Evolutionary conservation across 192 early-diverging fungal species (phyloP), one percentile per base, ranked within the genome.

Genomic region (Lobosporangium transversale): DNA sequence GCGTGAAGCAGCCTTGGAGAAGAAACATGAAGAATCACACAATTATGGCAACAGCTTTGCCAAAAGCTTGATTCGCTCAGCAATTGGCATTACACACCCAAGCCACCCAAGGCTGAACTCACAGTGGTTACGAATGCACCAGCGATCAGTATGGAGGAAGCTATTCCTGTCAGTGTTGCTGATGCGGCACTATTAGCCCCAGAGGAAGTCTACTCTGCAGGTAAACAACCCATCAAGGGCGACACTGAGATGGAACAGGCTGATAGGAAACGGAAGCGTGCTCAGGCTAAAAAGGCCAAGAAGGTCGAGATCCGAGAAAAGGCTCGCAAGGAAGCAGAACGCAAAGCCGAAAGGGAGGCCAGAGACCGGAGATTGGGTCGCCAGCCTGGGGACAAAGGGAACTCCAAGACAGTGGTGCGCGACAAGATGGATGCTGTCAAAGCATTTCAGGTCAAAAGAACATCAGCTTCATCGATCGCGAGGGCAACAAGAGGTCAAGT

Each of bases 61-160:
- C 69, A 85, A 48, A 91, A 95, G 75, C 84, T 99, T 1, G 95
- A 99, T 65, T 92, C 95, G 3, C 83, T 99, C 32, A 92, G 91
- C 79, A 97, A 97, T 85, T 97, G 92, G 89, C 94, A 97, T 81
- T 98, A 87, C 82, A 88, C 92, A 33, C 96, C 96, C 35, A 91
- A 94, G 61, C 86, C 91, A 7, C 78, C 85, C 32, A 85, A 86
- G n/a, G 78, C 90, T 8, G 95, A 97, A 56, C 85, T 97, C 42
- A 86, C 88, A 44, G 87, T 97, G 30, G 85, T 89, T 48, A 83
- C 87, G 26, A 90, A 89, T 48, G 90, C 93, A 30, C 90, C 97
- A 3, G 91, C 97, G 2, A 86, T 99, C 53, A 83, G 87, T 53
- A 94, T 98, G 92, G 97, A 99, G 80, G 97, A 99, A 79, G 91